Evolutionary conservation across 2,329 filamentous ascomycete species (phyloP), one percentile per base, ranked within the genome.

Genomic region (Sporothrix dimorphospora): DNA sequence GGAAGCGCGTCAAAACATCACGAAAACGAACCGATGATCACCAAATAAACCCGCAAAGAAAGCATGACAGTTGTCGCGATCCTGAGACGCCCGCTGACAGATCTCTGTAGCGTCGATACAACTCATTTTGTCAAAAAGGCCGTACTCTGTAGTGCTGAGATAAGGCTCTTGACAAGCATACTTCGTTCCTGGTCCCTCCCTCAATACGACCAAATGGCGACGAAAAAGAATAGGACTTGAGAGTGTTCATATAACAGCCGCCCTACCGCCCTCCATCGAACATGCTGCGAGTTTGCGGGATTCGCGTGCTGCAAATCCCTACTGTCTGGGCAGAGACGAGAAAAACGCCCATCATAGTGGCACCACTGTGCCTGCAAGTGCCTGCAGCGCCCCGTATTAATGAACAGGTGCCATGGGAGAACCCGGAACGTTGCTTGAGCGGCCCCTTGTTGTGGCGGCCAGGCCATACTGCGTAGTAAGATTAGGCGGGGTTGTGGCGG

Each of bases 401-500:
- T 69, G 47, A 53, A 38, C 30, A n/a, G 57, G 55, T 42, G 51
- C n/a, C 16, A 69, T 45, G 67, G 68, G 68, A 34, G 53, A 70
- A 61, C 68, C 57, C 69, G 69, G 69, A 65, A 65, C 55, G 55
- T 63, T 27, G 53, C 53, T 70, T n/a, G 27, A 24, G 34, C 9
- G n/a, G 2, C n/a, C 49, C 30, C 8, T 42, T 16, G 21, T 9
- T 63, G 59, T 63, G 38, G 30, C 38, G 9, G 27, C 27, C n/a
- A 27, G 30, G 30, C 16, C 16, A 38, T 40, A 14, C 3, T 27
- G 4, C 21, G 61, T n/a, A n/a, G n/a, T n/a, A n/a, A n/a, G n/a
- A n/a, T n/a, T n/a, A n/a, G n/a, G n/a, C 40, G 40, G 40, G 40
- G 14, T 40, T 55, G 42, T 59, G 66, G 70, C 73, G 73, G 73